Percentiles rank a stretch among this genome's conserved stretches.
phyloP scores from a whole-genome alignment of 1,284 basidiomycete species.

The Ceratorhiza oryzae-sativae region DNA sequence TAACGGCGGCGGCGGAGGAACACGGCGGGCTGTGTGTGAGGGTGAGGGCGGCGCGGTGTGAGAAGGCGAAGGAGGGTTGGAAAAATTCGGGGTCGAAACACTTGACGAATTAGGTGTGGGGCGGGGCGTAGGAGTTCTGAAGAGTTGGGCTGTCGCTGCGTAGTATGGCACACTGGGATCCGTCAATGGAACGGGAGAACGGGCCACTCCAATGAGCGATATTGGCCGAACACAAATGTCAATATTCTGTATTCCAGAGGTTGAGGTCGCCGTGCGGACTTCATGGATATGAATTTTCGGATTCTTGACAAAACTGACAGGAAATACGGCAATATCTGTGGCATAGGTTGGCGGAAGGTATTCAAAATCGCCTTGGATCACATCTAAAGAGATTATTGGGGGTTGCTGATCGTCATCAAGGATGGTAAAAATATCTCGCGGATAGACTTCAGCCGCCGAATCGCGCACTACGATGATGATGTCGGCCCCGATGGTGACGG shows the following conservation, averaged over 20 bases:
- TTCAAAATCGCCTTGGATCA: slow-evolving; percentile 1
- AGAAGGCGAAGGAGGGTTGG: slow-evolving; percentile 7
- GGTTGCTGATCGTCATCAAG: background rate
- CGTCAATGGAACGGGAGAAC: background rate
- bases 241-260: background rate
- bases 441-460: slow-evolving; percentile 28
- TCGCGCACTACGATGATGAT: slow-evolving; percentile 26
- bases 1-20: background rate
- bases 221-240: background rate
- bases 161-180: slow-evolving; percentile 11
- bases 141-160: background rate
- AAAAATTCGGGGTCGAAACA: background rate
- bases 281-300: slow-evolving; percentile 7
- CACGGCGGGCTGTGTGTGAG: background rate
- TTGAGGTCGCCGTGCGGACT: background rate
- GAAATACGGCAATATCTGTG: slow-evolving; percentile 20
- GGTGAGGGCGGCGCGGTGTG: background rate
- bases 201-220: slow-evolving; percentile 21
- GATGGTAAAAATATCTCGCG: slow-evolving; percentile 2
- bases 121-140: background rate
- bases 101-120: background rate
- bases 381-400: background rate
- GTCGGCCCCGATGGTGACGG: slow-evolving; percentile 6
- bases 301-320: background rate
- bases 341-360: slow-evolving; percentile 18